phyloP scores from a whole-genome alignment of 805 yeast species.

The Blastobotrys parvus region DNA sequence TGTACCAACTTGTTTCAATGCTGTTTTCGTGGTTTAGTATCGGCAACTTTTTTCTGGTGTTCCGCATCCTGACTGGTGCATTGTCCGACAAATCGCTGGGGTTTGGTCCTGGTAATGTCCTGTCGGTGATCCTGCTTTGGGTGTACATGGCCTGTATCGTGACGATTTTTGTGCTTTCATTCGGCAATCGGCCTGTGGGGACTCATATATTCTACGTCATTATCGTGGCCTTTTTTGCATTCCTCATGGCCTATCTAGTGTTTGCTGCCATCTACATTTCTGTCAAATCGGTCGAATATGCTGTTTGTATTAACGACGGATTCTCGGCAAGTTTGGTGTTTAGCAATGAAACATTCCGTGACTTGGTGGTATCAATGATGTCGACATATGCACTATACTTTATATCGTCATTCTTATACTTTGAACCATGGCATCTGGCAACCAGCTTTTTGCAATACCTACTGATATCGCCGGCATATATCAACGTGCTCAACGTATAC shows the following conservation, averaged over 20 bases:
- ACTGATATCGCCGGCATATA: slow-evolving; percentile 77
- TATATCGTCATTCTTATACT: slow-evolving; percentile 65
- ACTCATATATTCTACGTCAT: slow-evolving; percentile 69
- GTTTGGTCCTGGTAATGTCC: slow-evolving; percentile 65
- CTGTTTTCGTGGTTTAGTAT: slow-evolving; percentile 88
- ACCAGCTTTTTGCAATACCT: slow-evolving; percentile 82
- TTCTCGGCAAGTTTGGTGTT: slow-evolving; percentile 41
- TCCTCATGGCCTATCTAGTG: slow-evolving; percentile 80
- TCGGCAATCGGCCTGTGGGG: slow-evolving; percentile 93
- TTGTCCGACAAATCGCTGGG: slow-evolving; percentile 54
- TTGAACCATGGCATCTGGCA: slow-evolving; percentile 90
- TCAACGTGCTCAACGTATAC: slow-evolving; percentile 85
- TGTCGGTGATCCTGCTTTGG: slow-evolving; percentile 79
- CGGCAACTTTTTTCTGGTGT: slow-evolving; percentile 84
- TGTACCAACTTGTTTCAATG: slow-evolving; percentile 67
- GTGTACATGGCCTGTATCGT: slow-evolving; percentile 71
- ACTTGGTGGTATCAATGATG: slow-evolving; percentile 73
- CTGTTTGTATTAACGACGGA: slow-evolving; percentile 36
- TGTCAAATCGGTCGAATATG: slow-evolving; percentile 56
- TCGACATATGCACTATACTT: slow-evolving; percentile 80
- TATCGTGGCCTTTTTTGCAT: slow-evolving; percentile 73
- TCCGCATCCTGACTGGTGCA: slow-evolving; percentile 75
- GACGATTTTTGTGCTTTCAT: slow-evolving; percentile 78
- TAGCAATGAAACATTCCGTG: slow-evolving; percentile 67
- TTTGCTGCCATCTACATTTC: slow-evolving; percentile 81